These are phyloP conservation scores for Coleophoma crateriformis DNA, from an alignment of 2,329 filamentous ascomycete species.

Conservation along the genomic window DNA sequence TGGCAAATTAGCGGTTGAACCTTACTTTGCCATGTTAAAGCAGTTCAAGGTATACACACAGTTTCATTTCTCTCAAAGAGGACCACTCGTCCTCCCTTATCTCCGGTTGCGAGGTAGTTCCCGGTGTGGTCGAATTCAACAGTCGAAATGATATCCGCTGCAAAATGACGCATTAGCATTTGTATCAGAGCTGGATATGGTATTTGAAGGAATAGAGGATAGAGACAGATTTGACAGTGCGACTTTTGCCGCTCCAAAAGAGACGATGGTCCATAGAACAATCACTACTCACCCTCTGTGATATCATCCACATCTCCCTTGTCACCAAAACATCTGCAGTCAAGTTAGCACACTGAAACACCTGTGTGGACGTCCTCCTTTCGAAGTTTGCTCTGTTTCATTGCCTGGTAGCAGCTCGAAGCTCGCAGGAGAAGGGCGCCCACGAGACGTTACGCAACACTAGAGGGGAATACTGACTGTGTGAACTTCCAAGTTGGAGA, in stretches of 20 bases:
- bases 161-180: conserved; percentile 13
- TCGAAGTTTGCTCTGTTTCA: too few species aligned
- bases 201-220: too few species aligned
- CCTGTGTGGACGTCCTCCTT: not conserved
- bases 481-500: conserved; percentile 99
- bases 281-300: conserved; percentile 25
- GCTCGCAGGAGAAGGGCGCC: too few species aligned
- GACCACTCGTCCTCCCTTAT: conserved; percentile 81
- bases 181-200: too few species aligned
- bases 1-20: conserved; percentile 4
- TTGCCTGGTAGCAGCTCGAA: too few species aligned
- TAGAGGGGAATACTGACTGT: conserved; percentile 49
- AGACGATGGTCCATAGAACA: too few species aligned
- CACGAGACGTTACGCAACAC: not conserved
- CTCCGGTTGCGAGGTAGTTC: conserved; percentile 84
- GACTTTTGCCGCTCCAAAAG: too few species aligned
- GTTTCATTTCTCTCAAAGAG: conserved; percentile 94
- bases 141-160: conserved; percentile 86
- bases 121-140: conserved; percentile 89
- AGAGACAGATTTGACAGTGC: too few species aligned
- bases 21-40: conserved; percentile 25
- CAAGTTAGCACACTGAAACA: conserved; percentile 16
- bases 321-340: conserved; percentile 89
- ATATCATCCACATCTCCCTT: conserved; percentile 88
- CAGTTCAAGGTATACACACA: conserved; percentile 40